These are phyloP conservation scores for Geotrichum europaeum DNA, from an alignment of 1,139 yeast genomes.

Conservation along the genomic window DNA sequence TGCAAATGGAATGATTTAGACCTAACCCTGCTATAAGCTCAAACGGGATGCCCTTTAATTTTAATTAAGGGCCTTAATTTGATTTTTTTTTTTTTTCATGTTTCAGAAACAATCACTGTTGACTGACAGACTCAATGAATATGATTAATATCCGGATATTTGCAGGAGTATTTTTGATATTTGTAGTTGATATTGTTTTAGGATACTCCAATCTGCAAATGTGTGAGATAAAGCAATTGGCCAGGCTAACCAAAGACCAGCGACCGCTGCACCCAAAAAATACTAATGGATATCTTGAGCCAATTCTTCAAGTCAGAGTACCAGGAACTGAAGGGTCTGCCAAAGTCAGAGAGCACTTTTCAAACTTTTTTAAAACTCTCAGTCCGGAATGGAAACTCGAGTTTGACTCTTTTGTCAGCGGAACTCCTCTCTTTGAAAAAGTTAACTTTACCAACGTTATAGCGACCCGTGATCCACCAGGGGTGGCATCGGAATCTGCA, in stretches of 20 bases:
- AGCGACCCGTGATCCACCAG: conserved; percentile 33
- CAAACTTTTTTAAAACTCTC: conserved; percentile 23
- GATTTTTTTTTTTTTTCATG: not conserved
- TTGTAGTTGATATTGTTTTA: not conserved
- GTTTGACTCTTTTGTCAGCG: conserved; percentile 39
- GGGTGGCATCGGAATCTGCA: conserved; percentile 22
- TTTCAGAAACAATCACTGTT: not conserved
- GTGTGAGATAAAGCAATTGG: conserved; percentile 16
- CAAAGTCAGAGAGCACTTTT: conserved; percentile 38
- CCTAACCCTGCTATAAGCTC: not conserved
- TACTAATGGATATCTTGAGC: conserved; percentile 28
- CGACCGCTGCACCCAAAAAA: conserved; percentile 23
- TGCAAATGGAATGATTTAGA: not conserved
- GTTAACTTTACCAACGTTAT: conserved; percentile 45
- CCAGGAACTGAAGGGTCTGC: conserved; percentile 44
- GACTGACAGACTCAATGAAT: not conserved
- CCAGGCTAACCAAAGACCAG: not conserved
- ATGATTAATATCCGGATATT: not conserved
- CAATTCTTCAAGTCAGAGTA: conserved; percentile 35
- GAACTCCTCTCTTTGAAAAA: conserved; percentile 33
- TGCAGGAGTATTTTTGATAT: not conserved
- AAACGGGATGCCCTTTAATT: not conserved
- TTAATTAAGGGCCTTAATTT: not conserved
- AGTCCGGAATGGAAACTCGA: conserved; percentile 37
- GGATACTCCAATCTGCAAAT: conserved; percentile 12